Percentiles rank a stretch among this genome's conserved stretches.
Evolutionary conservation across 306 rosid species (phyloP).

Genomic region (Vigna nakashimae): DNA sequence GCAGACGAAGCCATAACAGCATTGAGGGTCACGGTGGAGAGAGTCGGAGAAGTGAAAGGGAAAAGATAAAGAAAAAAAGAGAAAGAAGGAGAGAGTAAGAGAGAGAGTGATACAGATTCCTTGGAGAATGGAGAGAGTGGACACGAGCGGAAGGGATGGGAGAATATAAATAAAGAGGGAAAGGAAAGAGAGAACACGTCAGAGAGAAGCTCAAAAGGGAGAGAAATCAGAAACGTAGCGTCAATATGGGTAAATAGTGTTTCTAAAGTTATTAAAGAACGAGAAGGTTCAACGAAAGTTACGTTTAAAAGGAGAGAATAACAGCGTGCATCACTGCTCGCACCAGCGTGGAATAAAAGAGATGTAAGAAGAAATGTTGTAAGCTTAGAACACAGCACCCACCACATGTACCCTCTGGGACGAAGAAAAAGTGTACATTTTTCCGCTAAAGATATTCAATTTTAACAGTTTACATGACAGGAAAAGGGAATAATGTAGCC

Average conservation of each 20-base stretch:
- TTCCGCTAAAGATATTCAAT: conserved; percentile 49
- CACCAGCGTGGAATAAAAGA: not conserved
- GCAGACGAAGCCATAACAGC: conserved; percentile 47
- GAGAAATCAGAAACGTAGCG: conserved; percentile 37
- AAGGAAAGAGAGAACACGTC: conserved; percentile 53
- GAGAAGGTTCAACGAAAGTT: conserved; percentile 71
- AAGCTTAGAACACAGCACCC: conserved; percentile 19
- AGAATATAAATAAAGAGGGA: conserved; percentile 53
- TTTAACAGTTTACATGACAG: conserved; percentile 45
- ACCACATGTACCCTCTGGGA: not conserved
- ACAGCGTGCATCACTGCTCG: conserved; percentile 38
- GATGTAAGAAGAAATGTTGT: not conserved
- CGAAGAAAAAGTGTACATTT: conserved; percentile 43
- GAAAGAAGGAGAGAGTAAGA: not conserved
- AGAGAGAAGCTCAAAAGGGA: conserved; percentile 62
- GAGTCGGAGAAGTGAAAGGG: conserved; percentile 24
- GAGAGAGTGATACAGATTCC: conserved; percentile 19
- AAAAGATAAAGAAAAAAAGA: not conserved
- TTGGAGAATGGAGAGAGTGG: conserved; percentile 38
- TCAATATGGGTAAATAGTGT: conserved; percentile 44
- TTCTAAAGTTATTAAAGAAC: conserved; percentile 56
- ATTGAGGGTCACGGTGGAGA: conserved; percentile 46
- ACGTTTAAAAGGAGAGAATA: conserved; percentile 36
- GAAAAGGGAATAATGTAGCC: conserved; percentile 40
- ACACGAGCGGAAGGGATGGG: conserved; percentile 45